Percentiles rank a stretch among this genome's conserved stretches.
phyloP scores from a whole-genome alignment of 192 early-diverging fungal genomes.

The Thamnidium elegans region DNA sequence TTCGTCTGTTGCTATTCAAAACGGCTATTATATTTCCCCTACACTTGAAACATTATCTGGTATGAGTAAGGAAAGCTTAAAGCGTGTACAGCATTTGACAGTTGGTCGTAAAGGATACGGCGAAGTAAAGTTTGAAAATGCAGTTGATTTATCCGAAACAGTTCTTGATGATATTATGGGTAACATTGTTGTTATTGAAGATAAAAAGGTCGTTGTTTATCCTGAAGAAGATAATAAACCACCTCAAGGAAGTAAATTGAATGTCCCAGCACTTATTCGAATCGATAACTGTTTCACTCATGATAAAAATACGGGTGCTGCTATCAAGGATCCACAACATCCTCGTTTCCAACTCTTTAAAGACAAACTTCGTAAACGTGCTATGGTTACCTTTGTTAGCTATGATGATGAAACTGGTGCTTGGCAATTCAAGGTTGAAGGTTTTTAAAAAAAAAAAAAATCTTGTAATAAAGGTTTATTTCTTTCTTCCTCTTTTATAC shows the following conservation, averaged over 20 bases:
- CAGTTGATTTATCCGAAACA: constrained; percentile 79
- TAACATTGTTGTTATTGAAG: constrained; percentile 69
- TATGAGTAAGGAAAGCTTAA: constrained; percentile 68
- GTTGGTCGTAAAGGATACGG: constrained; percentile 71
- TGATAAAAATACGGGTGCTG: constrained; percentile 71
- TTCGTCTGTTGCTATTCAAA: constrained; percentile 25
- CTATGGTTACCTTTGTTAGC: constrained; percentile 76
- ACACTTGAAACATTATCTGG: constrained; percentile 64
- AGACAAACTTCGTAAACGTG: constrained; percentile 63
- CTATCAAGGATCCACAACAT: constrained; percentile 66
- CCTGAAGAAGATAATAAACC: constrained; percentile 78
- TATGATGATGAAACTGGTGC: constrained; percentile 69
- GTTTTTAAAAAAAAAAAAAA: constrained; percentile 49
- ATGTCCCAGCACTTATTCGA: constrained; percentile 78
- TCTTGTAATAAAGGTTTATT: too few relatives aligned
- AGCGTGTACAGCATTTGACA: constrained; percentile 68
- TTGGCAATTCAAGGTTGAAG: constrained; percentile 92
- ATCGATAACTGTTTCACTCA: constrained; percentile 80
- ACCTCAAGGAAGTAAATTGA: constrained; percentile 80
- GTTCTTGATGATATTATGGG: constrained; percentile 67
- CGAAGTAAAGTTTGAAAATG: constrained; percentile 69
- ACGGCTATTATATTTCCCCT: constrained; percentile 77
- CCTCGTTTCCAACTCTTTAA: constrained; percentile 67
- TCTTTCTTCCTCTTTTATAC: not conserved
- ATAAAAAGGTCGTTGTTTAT: constrained; percentile 75